Evolutionary conservation across 2,329 filamentous ascomycete genomes (phyloP).

Genomic region (Parascedosporium putredinis): DNA sequence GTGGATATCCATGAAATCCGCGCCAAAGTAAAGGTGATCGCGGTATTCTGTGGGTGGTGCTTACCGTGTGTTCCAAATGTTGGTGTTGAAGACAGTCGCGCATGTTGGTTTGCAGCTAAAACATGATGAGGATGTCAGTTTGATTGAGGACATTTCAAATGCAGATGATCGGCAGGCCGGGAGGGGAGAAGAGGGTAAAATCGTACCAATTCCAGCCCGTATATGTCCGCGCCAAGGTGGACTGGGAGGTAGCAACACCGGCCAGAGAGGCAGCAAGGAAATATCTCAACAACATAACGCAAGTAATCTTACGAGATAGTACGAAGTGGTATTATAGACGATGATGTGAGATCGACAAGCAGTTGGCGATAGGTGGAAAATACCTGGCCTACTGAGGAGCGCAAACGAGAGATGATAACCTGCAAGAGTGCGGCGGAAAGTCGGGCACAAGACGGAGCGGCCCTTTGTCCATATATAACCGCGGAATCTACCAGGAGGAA

Average conservation of each 20-base stretch:
- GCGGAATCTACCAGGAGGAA: no score
- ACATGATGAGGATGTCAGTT: neutral
- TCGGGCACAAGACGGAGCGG: no score
- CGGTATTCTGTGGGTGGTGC: no score
- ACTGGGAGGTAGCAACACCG: neutral
- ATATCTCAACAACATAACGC: neutral
- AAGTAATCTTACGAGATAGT: neutral
- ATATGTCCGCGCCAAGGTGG: neutral
- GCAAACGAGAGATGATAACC: neutral
- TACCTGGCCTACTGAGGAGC: neutral
- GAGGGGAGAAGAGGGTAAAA: no score
- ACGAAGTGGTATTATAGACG: neutral
- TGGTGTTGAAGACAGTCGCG: neutral
- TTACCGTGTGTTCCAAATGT: conserved; percentile 2
- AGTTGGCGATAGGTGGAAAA: neutral
- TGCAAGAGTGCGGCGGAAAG: no score
- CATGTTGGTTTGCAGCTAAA: conserved; percentile 2
- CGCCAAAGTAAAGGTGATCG: no score
- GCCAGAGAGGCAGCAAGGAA: neutral
- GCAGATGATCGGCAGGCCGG: neutral
- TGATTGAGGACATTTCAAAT: neutral
- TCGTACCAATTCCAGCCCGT: neutral
- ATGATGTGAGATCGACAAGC: neutral
- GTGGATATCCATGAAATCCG: no score
- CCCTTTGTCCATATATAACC: no score